phyloP scores from a whole-genome alignment of 2,329 filamentous ascomycete species.

The Lasiodiplodia theobromae region DNA sequence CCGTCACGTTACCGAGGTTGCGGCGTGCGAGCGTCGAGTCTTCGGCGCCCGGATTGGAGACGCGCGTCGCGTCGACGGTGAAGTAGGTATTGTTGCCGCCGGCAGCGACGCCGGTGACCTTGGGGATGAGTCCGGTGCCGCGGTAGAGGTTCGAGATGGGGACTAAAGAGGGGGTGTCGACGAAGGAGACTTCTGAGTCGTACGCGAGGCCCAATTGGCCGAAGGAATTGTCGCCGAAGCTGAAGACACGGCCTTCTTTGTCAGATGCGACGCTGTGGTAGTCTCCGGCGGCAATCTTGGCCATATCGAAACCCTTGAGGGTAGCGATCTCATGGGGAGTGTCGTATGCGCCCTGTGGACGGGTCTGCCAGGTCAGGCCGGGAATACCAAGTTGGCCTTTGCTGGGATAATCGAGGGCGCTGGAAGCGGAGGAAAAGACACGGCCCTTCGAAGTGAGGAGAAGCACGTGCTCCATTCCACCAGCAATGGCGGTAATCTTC shows the following conservation, averaged over 20 bases:
- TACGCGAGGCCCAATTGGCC: constrained; percentile 90
- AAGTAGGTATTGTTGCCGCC: constrained; percentile 90
- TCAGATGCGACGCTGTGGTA: constrained; percentile 84
- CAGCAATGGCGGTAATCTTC: constrained; percentile 74
- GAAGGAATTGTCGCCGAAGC: constrained; percentile 88
- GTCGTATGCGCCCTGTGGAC: constrained; percentile 80
- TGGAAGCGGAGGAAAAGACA: constrained; percentile 87
- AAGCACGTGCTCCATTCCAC: constrained; percentile 85
- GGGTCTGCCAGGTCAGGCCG: constrained; percentile 79
- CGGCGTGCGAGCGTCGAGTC: constrained; percentile 34
- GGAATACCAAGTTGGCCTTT: constrained; percentile 88
- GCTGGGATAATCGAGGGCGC: constrained; percentile 77
- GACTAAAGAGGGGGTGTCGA: constrained; percentile 75
- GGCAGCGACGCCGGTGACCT: constrained; percentile 79
- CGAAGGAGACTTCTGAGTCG: constrained; percentile 64
- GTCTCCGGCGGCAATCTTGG: constrained; percentile 82
- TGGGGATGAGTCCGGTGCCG: constrained; percentile 67
- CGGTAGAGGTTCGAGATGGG: constrained; percentile 76
- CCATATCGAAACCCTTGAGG: constrained; percentile 73
- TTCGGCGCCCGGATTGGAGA: constrained; percentile 54
- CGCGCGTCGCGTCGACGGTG: constrained; percentile 76
- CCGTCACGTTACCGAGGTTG: constrained; percentile 64
- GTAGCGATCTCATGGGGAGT: constrained; percentile 79
- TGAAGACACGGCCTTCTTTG: constrained; percentile 77
- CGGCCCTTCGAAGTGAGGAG: constrained; percentile 85